Base-by-base conservation (phyloP, 2,329 filamentous ascomycete genomes). In the Lachnellula willkommii region DNA sequence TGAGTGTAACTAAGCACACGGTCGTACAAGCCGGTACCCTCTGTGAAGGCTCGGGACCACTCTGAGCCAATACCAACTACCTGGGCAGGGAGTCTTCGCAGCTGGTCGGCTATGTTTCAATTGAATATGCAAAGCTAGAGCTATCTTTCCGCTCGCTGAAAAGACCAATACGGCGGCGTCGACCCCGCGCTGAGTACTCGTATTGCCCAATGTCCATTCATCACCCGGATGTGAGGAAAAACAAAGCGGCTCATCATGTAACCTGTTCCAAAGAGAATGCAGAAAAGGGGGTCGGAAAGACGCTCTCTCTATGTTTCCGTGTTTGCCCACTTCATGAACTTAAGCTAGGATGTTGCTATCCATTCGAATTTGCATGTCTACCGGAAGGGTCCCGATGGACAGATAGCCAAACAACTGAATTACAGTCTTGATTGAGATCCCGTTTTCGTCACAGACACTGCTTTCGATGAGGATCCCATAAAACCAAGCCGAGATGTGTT, bases 401-500 rank as follows among this genome's bases (percentile, higher is more conserved):
- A 68, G 57, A 53, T 67, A 66, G 22, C 64, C 64, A 32, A 49
- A 66, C 11, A 65, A 46, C 15, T 56, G 52, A 22, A 52, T 63
- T 20, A 58, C 63, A 11, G 56, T 53, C 40, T 55, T 11, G 42
- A 65, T 47, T 46, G 39, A 15, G 11, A 40, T 46, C 40, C 40
- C 37, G 28, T 52, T 26, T 15, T 22, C 28, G 22, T 39, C 47
- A 4, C 58, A 40, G 40, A 55, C 51, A 28, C 50, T 66, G 42
- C 64, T 66, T 50, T 66, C 64, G 39, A 57, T 54, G 5, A 67
- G 62, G 26, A 50, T 50, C 3, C 61, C 63, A 51, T 59, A 65
- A 65, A 64, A 64, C 63, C 63, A 68, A 24, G 57, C 59, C 35
- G 66, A 67, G n/a, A 68, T 66, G 9, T 64, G 56, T 45, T 63